A percentile compares a stretch with the other conserved stretches of the same genome.
Conservation (phyloP, 345 rosid species). For the Pistacia atlantica region DNA sequence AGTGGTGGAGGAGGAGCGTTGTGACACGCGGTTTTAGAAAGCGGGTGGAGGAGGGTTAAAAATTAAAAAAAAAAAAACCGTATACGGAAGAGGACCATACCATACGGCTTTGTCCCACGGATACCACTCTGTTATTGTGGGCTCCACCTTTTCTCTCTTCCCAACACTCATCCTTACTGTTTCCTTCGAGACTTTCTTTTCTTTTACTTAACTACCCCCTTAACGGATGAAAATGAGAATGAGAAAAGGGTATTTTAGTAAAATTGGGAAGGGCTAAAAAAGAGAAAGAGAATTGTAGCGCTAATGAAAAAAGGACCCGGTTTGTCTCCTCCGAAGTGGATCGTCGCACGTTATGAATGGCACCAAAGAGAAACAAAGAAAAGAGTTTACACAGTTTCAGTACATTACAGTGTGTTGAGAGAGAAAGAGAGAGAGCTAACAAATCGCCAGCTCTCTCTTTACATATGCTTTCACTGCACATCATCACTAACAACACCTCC, state of each 20-base stretch:
- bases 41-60: neutral
- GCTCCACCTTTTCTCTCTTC: slow-evolving; percentile 23
- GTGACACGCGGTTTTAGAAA: too few relatives aligned
- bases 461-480: slow-evolving; percentile 31
- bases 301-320: slow-evolving; percentile 37
- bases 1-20: too few relatives aligned
- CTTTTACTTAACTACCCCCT: too few relatives aligned
- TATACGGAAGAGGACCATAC: slow-evolving; percentile 86
- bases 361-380: neutral
- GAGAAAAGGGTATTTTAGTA: neutral
- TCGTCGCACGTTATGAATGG: slow-evolving; percentile 63
- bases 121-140: slow-evolving; percentile 23
- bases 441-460: slow-evolving; percentile 18
- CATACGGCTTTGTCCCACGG: slow-evolving; percentile 57
- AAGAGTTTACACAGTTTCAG: neutral
- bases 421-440: slow-evolving; percentile 12
- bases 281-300: slow-evolving; percentile 10
- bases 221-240: too few relatives aligned
- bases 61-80: slow-evolving; percentile 30
- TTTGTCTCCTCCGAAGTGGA: slow-evolving; percentile 57
- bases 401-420: neutral
- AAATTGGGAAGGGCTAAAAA: neutral
- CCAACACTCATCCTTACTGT: neutral
- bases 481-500: slow-evolving; percentile 10
- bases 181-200: neutral